Base-by-base conservation (phyloP, 2,329 filamentous ascomycete genomes). In the Sporothrix humicola region DNA sequence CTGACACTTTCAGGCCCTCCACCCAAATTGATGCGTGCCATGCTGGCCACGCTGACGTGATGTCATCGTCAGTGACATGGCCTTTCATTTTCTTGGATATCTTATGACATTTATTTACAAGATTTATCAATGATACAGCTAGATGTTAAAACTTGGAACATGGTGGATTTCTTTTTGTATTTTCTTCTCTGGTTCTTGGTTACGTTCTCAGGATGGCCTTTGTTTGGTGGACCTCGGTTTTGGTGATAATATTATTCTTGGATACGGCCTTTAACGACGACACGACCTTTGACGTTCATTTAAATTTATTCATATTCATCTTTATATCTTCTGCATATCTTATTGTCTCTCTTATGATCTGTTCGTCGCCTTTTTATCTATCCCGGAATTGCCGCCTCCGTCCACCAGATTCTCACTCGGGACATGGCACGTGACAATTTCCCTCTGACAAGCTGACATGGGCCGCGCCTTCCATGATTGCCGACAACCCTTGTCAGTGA, bases 41-140 rank as follows among this genome's bases (percentile, higher is more conserved):
- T 77, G 76, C 72, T 77, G 9, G 71, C 72, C 2, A 77, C 76
- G 4, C 54, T 76, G 69, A 77, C 76, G 3, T 77, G 72, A 75
- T 17, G 23, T 26, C 23, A 26, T 26, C 23, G 23, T 58, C 7
- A 4, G 3, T 23, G 54, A 3, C 56, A 12, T 58, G n/a, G 5
- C 9, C 15, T 44, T 20, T 23, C 7, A 17, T 31, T 52, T 1
- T 69, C 12, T 44, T 23, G n/a, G 46, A 5, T 26, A 46, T 42
- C 2, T 66, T 46, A 26, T 20, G 20, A 37, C 31, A 37, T 37
- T 37, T 37, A 37, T 37, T 37, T 5, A 2, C 4, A 2, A 37
- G 23, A 37, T 5, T 37, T 37, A 37, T 37, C 31, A 37, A 37
- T 5, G 31, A 37, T 37, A 37, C 31, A 37, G 31, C 31, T 37